These are phyloP conservation scores for Xanthoconium separans DNA, from an alignment of 1,284 basidiomycete genomes.

Conservation along the genomic window DNA sequence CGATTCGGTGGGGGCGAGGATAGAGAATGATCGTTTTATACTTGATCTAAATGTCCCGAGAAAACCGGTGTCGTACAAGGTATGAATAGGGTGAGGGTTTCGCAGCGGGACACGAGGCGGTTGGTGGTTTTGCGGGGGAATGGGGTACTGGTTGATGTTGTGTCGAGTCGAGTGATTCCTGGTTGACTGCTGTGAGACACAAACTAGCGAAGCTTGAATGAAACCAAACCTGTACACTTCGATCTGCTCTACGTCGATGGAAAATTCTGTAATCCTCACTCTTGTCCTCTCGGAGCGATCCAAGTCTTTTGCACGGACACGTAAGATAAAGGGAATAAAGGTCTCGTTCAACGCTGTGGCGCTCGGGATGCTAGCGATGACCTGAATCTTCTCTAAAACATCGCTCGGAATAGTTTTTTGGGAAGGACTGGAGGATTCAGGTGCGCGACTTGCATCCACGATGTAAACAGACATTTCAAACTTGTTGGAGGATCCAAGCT, in stretches of 20 bases:
- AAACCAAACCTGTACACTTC: constrained; percentile 62
- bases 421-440: constrained; percentile 5
- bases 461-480: constrained; percentile 27
- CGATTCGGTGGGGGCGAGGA: constrained; percentile 46
- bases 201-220: not conserved
- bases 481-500: constrained; percentile 25
- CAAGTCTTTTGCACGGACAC: constrained; percentile 57
- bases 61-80: constrained; percentile 56
- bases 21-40: constrained; percentile 47
- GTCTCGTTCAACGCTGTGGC: constrained; percentile 46
- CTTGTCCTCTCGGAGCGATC: constrained; percentile 45
- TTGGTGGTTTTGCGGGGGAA: constrained; percentile 54
- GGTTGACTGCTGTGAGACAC: constrained; percentile 9
- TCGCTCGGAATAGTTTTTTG: constrained; percentile 44
- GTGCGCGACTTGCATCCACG: constrained; percentile 25
- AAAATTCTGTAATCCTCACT: constrained; percentile 55
- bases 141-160: constrained; percentile 48
- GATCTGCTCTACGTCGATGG: constrained; percentile 55
- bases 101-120: constrained; percentile 61
- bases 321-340: constrained; percentile 52
- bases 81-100: constrained; percentile 48
- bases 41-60: constrained; percentile 29
- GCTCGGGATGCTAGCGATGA: constrained; percentile 60
- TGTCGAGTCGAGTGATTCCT: constrained; percentile 42
- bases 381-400: constrained; percentile 58